These are phyloP conservation scores for Penicillium cinerascens DNA, from an alignment of 495 filamentous ascomycete species.

Conservation along the genomic window DNA sequence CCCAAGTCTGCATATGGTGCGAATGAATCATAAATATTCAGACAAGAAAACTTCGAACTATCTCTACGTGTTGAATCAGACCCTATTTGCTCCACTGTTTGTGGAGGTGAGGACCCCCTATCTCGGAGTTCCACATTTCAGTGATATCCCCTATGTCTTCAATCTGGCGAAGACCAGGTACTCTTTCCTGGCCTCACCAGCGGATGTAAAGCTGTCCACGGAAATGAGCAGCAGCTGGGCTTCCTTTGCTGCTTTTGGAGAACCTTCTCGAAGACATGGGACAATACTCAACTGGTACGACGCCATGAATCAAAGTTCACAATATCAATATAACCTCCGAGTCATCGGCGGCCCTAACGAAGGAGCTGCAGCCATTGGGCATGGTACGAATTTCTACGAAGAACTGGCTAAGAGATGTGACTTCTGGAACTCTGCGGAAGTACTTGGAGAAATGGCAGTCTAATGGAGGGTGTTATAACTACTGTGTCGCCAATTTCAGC, in stretches of 20 bases:
- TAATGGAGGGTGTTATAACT: background rate
- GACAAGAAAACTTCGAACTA: conserved; percentile 4
- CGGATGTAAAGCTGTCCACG: conserved; percentile 3
- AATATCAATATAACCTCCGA: background rate
- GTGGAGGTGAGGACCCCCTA: background rate
- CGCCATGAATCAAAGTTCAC: background rate
- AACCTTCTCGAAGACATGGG: conserved; percentile 5
- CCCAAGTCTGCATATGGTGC: conserved; percentile 1
- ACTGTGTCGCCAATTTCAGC: too few species aligned
- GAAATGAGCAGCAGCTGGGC: conserved; percentile 15
- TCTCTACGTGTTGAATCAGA: conserved; percentile 13
- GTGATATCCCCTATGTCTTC: conserved; percentile 16
- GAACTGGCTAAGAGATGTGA: conserved; percentile 4
- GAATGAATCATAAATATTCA: conserved; percentile 16
- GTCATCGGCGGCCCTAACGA: conserved; percentile 10
- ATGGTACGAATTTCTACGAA: conserved; percentile 3
- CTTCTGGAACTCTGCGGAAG: conserved; percentile 12
- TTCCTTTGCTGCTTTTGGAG: conserved; percentile 11
- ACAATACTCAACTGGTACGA: conserved; percentile 1
- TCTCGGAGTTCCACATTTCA: conserved; percentile 10
- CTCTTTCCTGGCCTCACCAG: background rate
- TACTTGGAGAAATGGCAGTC: background rate
- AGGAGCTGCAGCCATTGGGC: background rate
- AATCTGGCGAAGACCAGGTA: conserved; percentile 11
- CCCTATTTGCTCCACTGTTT: conserved; percentile 4